Evolutionary conservation across 1,284 basidiomycete species (phyloP).

Genomic region (Ceratobasidium sp.): DNA sequence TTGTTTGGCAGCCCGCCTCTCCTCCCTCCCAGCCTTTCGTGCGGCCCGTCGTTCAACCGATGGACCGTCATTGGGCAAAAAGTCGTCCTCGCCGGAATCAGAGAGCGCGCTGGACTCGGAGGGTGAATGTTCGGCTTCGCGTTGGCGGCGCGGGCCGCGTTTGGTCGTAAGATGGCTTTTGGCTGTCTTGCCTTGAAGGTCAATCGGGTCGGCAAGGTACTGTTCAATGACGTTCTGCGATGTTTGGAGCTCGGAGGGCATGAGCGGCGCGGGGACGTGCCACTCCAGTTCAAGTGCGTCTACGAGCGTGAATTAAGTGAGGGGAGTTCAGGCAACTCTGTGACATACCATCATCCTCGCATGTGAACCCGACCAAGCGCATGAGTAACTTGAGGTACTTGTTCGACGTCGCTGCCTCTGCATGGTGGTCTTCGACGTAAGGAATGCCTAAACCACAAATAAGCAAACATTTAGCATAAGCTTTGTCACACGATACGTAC

Average conservation of each 20-base stretch:
- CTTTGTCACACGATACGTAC: slow-evolving; percentile 61
- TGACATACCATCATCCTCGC: slow-evolving; percentile 68
- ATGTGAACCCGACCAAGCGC: slow-evolving; percentile 72
- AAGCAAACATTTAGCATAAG: not conserved
- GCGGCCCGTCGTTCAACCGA: slow-evolving; percentile 52
- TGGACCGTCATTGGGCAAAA: slow-evolving; percentile 44
- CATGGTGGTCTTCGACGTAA: slow-evolving; percentile 75
- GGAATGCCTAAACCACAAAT: slow-evolving; percentile 70
- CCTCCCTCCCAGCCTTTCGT: slow-evolving; percentile 53
- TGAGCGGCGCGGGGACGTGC: slow-evolving; percentile 76
- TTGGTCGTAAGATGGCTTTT: slow-evolving; percentile 73
- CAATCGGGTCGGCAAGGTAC: slow-evolving; percentile 77
- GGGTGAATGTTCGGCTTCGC: slow-evolving; percentile 57
- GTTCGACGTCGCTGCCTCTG: slow-evolving; percentile 79
- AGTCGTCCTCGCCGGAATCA: slow-evolving; percentile 54
- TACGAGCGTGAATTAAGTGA: slow-evolving; percentile 51
- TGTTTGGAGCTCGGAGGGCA: slow-evolving; percentile 70
- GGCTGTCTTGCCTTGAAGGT: slow-evolving; percentile 78
- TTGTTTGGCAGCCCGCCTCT: slow-evolving; percentile 42
- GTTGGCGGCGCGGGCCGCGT: slow-evolving; percentile 56
- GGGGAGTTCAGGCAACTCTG: not conserved
- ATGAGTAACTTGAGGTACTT: slow-evolving; percentile 84
- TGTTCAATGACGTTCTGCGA: slow-evolving; percentile 77
- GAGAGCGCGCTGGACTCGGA: slow-evolving; percentile 56
- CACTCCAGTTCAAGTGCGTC: slow-evolving; percentile 80